Evolutionary conservation across 176 grass and related monocot genomes (phyloP).

Genomic region (Pharus latifolius): DNA sequence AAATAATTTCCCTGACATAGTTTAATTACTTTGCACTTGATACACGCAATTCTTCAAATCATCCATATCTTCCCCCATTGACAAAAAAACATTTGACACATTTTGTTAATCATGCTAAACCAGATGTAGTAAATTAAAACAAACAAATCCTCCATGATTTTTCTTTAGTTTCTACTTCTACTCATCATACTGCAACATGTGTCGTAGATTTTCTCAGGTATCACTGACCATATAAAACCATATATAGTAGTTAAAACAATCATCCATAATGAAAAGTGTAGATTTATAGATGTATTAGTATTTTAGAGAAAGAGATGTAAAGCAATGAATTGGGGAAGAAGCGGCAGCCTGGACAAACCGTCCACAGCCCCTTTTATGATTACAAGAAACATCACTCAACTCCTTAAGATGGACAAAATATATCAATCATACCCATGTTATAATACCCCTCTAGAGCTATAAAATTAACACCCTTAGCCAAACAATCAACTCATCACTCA

Average conservation of each 20-base stretch:
- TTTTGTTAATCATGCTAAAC: too few relatives aligned
- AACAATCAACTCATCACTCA: too few relatives aligned
- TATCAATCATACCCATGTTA: too few relatives aligned
- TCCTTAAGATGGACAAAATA: too few relatives aligned
- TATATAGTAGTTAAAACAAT: background rate
- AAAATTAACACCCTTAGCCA: too few relatives aligned
- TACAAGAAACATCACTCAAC: too few relatives aligned
- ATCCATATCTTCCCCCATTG: background rate
- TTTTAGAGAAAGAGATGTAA: too few relatives aligned
- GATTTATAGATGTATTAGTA: too few relatives aligned
- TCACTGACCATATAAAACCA: background rate
- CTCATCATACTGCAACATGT: background rate
- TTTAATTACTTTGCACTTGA: background rate
- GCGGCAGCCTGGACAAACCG: too few relatives aligned
- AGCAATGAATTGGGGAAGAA: too few relatives aligned
- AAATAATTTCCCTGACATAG: background rate
- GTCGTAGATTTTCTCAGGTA: background rate
- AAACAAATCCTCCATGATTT: background rate
- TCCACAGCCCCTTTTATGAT: too few relatives aligned
- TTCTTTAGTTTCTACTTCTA: background rate
- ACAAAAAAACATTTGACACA: background rate
- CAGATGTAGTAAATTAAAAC: background rate
- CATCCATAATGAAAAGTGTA: background rate
- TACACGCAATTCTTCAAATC: background rate
- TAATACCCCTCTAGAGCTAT: too few relatives aligned